These are phyloP conservation scores for Euclidium syriacum DNA, from an alignment of 345 rosid species.

Conservation along the genomic window DNA sequence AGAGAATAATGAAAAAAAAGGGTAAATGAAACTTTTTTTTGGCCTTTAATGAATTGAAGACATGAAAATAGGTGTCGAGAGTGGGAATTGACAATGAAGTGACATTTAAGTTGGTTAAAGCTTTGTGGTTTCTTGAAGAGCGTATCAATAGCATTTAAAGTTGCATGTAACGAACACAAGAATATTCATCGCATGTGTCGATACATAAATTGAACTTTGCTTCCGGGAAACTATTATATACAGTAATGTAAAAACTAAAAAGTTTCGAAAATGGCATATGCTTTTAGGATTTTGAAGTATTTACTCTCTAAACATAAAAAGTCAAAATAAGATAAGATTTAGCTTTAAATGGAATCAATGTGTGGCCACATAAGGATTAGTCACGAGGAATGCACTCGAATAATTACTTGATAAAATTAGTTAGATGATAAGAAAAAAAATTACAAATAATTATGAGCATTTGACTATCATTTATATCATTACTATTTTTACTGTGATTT, in stretches of 20 bases:
- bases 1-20: too few relatives aligned
- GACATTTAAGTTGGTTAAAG: not conserved
- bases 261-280: not conserved
- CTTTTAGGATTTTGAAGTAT: not conserved
- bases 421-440: not conserved
- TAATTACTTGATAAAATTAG: not conserved
- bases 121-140: slow-evolving; percentile 9
- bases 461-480: too few relatives aligned
- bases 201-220: slow-evolving; percentile 4
- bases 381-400: not conserved
- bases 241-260: not conserved
- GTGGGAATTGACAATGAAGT: not conserved
- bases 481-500: too few relatives aligned
- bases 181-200: not conserved
- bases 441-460: too few relatives aligned
- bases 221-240: not conserved
- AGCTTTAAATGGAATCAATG: not conserved
- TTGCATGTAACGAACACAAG: not conserved
- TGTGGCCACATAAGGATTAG: not conserved
- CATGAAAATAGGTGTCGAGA: slow-evolving; percentile 4
- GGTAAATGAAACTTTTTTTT: too few relatives aligned
- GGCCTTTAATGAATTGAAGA: not conserved
- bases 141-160: slow-evolving; percentile 7
- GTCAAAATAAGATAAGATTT: not conserved
- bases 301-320: not conserved